phyloP scores from a whole-genome alignment of 371 early-diverging fungal genomes.

The Conidiobolus coronatus region DNA sequence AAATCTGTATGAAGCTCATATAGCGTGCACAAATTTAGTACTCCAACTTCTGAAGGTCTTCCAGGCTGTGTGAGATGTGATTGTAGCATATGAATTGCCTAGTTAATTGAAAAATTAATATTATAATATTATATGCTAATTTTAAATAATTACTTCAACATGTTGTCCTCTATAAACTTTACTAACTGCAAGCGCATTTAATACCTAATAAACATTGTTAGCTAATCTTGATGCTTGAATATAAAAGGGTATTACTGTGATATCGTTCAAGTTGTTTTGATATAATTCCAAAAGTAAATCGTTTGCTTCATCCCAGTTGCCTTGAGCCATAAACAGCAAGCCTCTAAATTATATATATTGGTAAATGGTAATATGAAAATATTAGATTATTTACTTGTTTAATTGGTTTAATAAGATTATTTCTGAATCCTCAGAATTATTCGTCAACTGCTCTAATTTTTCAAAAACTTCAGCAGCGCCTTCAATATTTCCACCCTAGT shows the following conservation, averaged over 20 bases:
- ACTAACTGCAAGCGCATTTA: not conserved
- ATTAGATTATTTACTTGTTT: not conserved
- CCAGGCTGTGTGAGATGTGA: not conserved
- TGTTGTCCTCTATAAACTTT: not conserved
- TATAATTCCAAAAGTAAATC: not conserved
- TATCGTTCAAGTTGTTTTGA: not conserved
- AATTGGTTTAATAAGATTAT: not conserved
- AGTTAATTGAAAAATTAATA: too few relatives aligned
- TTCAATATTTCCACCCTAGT: not conserved
- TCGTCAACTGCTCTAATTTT: not conserved
- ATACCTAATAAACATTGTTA: not conserved
- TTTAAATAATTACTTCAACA: not conserved
- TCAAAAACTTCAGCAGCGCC: not conserved
- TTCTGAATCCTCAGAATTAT: not conserved
- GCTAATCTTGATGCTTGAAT: too few relatives aligned
- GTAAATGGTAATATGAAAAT: not conserved
- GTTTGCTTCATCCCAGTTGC: not conserved
- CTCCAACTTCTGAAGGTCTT: not conserved
- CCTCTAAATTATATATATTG: not conserved
- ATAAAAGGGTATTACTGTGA: too few relatives aligned
- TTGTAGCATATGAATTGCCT: not conserved
- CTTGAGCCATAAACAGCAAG: not conserved
- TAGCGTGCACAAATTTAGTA: not conserved
- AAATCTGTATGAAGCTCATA: slow-evolving; percentile 1
- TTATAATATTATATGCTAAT: too few relatives aligned